Conservation (phyloP, 2,329 filamentous ascomycete species). For the Curvularia lunata region DNA sequence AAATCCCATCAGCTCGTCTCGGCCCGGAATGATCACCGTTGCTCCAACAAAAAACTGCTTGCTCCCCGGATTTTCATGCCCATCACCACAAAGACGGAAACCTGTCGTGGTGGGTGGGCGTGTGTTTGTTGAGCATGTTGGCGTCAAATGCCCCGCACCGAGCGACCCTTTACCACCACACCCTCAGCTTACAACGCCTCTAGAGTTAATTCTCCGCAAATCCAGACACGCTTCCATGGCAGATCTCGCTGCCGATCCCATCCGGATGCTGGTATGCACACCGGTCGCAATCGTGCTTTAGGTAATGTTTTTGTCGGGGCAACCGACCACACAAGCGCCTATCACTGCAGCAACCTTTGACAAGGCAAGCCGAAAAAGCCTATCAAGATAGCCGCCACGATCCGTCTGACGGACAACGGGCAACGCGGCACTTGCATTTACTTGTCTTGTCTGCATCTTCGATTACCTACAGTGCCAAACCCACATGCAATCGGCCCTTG, state of each 20-base stretch:
- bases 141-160: conserved; percentile 18
- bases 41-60: conserved; percentile 2
- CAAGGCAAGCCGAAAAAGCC: conserved; percentile 2
- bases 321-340: conserved; percentile 11
- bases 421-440: background rate
- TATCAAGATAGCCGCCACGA: conserved; percentile 14
- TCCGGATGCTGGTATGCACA: conserved; percentile 18
- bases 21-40: conserved; percentile 9
- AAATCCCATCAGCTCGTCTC: conserved; percentile 13
- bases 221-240: conserved; percentile 35
- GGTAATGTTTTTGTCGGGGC: conserved; percentile 10
- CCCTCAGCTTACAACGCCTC: conserved; percentile 18
- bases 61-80: conserved; percentile 1
- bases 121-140: background rate
- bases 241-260: conserved; percentile 34
- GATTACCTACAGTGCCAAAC: background rate
- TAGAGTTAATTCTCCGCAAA: conserved; percentile 30
- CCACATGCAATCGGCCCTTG: background rate
- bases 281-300: conserved; percentile 11
- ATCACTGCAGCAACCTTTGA: conserved; percentile 16
- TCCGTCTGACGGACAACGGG: background rate
- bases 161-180: conserved; percentile 22
- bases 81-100: background rate
- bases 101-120: background rate
- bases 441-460: background rate